Conservation (phyloP, 2,329 filamentous ascomycete species). For the Drechslerella coelobrocha region DNA sequence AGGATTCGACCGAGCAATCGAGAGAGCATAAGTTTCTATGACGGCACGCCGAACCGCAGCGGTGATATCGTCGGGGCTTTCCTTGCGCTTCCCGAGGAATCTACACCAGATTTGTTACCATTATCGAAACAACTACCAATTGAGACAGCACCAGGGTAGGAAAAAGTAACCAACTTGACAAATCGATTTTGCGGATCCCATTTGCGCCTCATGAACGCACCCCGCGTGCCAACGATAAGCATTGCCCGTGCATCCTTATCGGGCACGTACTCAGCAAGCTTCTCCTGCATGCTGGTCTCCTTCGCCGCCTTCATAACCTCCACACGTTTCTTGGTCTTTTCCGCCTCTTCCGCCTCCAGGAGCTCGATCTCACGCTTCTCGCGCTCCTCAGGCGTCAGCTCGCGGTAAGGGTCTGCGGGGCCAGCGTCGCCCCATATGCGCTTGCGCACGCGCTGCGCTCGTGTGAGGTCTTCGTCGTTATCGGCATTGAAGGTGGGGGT, state of each 20-base stretch:
- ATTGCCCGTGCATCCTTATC: slow-evolving; percentile 37
- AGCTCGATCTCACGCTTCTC: slow-evolving; percentile 28
- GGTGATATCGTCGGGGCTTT: slow-evolving; percentile 22
- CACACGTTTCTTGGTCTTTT: slow-evolving; percentile 3
- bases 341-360: slow-evolving; percentile 29
- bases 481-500: slow-evolving; percentile 5
- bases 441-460: slow-evolving; percentile 27
- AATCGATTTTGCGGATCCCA: slow-evolving; percentile 35
- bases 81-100: slow-evolving; percentile 27
- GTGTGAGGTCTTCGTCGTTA: slow-evolving; percentile 32
- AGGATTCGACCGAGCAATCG: slow-evolving; percentile 28
- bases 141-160: background rate
- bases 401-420: slow-evolving; percentile 30
- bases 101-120: slow-evolving; percentile 2
- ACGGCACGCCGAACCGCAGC: slow-evolving; percentile 40
- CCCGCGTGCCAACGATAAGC: slow-evolving; percentile 30
- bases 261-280: slow-evolving; percentile 20
- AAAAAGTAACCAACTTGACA: background rate
- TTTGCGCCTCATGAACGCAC: slow-evolving; percentile 42
- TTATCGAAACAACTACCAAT: background rate
- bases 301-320: slow-evolving; percentile 2
- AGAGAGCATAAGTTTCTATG: slow-evolving; percentile 32
- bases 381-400: slow-evolving; percentile 40
- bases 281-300: background rate
- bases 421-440: slow-evolving; percentile 39